phyloP scores from a whole-genome alignment of 2,329 filamentous ascomycete species.

The Claviceps sp. region DNA sequence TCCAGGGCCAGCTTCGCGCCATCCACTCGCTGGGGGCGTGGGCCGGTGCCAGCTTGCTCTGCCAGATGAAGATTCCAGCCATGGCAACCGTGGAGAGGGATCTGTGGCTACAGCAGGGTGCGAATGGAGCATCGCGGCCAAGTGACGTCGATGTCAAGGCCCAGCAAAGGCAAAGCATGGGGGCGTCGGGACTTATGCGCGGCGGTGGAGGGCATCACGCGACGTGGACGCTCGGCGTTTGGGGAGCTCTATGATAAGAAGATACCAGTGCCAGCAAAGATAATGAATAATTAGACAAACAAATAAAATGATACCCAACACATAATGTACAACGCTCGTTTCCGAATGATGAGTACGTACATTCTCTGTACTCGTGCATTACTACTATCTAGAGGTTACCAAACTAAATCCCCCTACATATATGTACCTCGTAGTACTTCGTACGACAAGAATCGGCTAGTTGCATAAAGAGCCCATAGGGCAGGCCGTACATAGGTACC shows the following conservation, averaged over 20 bases:
- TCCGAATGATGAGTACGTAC: neutral
- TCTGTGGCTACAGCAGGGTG: constrained; percentile 54
- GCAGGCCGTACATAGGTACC: no score
- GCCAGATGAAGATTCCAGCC: constrained; percentile 54
- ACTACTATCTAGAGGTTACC: no score
- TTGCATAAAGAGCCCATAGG: constrained; percentile 1
- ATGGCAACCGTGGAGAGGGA: constrained; percentile 60
- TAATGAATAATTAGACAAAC: no score
- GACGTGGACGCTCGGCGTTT: constrained; percentile 50
- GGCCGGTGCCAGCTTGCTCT: constrained; percentile 58
- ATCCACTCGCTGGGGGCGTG: constrained; percentile 60
- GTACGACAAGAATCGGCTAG: constrained; percentile 2
- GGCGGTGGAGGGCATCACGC: constrained; percentile 25
- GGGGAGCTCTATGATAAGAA: constrained; percentile 35
- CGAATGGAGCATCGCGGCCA: constrained; percentile 44
- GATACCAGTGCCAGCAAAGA: neutral
- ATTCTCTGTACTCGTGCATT: neutral
- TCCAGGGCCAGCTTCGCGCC: constrained; percentile 49
- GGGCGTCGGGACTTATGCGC: constrained; percentile 34
- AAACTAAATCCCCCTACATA: no score
- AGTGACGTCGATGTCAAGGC: constrained; percentile 45
- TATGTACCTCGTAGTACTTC: no score
- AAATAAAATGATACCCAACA: no score
- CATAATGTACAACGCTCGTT: neutral
- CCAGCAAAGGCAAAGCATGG: constrained; percentile 52